Evolutionary conservation across 2,329 filamentous ascomycete species (phyloP), one percentile per base, ranked within the genome.

Genomic region (Cordyceps cicadae): DNA sequence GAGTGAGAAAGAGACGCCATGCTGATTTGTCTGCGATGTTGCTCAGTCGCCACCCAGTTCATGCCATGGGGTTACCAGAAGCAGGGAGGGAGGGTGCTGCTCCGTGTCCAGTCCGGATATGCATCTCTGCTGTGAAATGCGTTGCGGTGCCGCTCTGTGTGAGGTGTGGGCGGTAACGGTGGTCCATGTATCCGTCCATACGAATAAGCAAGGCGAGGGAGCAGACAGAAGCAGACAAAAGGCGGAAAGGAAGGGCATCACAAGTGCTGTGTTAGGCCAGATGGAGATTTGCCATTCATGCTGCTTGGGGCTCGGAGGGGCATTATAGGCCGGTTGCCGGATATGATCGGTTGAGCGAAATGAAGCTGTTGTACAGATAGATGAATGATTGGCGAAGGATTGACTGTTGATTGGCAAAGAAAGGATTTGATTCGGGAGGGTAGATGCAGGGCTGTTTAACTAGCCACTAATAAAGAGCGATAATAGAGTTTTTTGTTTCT

Each of bases 1-100:
- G 46, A 45, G 21, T 52, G 56, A 21, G 37, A 48, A 48, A 24
- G n/a, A n/a, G n/a, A 24, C 24, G 24, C 24, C 24, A 45, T 37
- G 45, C 52, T 59, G 48, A 37, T 45, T 59, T 57, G 43, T 57
- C 49, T 59, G 56, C 56, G 56, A 59, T 37, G 48, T 52, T 29
- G 48, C 37, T 45, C n/a, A 24, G 37, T 34, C 17, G 34, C 54
- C 49, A 7, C 54, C 21, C 9, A 39, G 54, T 19, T 37, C 39
- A 46, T 34, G 46, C 45, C 50, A 39, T 43, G 39, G 15, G 39
- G 14, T 43, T 43, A 15, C 15, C 15, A 43, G 39, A 43, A 3
- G 14, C 15, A 15, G 34, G 46, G 39, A 39, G 39, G 56, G 24
- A 24, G 24, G 24, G 24, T 24, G 24, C 24, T 24, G 24, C 24